These are phyloP conservation scores for Lactifluus hygrophoroides DNA, from an alignment of 768 basidiomycete genomes.

Conservation along the genomic window DNA sequence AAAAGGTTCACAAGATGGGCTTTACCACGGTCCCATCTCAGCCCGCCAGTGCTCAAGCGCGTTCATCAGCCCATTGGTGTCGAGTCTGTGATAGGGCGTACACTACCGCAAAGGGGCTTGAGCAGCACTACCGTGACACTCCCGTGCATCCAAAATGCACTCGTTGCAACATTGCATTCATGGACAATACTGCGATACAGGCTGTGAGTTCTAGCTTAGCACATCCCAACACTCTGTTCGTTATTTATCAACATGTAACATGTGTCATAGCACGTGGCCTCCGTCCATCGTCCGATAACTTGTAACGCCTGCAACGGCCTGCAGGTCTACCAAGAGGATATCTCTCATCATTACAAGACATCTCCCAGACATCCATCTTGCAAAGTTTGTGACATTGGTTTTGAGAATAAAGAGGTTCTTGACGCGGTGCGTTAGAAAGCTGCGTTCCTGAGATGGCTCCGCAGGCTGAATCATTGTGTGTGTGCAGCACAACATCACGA, in stretches of 20 bases:
- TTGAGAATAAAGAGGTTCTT: slow-evolving; percentile 12
- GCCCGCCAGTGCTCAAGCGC: background rate
- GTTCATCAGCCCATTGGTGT: background rate
- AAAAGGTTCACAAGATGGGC: slow-evolving; percentile 10
- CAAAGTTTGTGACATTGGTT: slow-evolving; percentile 13
- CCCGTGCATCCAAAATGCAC: slow-evolving; percentile 38
- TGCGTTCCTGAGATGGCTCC: background rate
- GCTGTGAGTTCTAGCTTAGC: slow-evolving; percentile 26
- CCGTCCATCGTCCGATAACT: slow-evolving; percentile 15
- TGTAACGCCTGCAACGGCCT: slow-evolving; percentile 15
- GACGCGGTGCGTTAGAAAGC: slow-evolving; percentile 6
- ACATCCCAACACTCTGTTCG: background rate
- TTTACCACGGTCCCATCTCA: background rate
- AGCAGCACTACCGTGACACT: slow-evolving; percentile 41
- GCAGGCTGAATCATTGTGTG: background rate
- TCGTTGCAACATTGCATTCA: slow-evolving; percentile 36
- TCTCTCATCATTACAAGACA: slow-evolving; percentile 13
- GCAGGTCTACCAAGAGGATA: slow-evolving; percentile 15
- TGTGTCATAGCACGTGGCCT: slow-evolving; percentile 27
- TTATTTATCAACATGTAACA: background rate
- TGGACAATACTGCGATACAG: slow-evolving; percentile 28
- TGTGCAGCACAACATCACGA: slow-evolving; percentile 6
- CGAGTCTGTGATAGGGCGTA: slow-evolving; percentile 1
- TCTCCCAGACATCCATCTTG: slow-evolving; percentile 13
- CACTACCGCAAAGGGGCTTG: slow-evolving; percentile 23